Evolutionary conservation across 371 early-diverging fungal genomes (phyloP), one percentile per base, ranked within the genome.

Genomic region (Syncephalis plumigaleata): DNA sequence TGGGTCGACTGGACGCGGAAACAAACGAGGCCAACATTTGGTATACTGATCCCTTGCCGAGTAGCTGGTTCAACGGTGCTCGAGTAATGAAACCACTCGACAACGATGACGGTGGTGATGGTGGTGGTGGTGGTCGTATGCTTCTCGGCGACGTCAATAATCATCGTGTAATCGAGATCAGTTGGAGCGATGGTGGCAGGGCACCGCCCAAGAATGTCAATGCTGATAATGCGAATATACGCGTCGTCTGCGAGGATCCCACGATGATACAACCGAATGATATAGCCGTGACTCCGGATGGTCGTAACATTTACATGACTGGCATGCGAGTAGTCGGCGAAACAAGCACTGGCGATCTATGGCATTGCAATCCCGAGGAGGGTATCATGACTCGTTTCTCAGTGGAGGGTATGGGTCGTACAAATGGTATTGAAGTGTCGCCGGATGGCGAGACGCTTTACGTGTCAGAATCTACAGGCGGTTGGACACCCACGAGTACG

Each of bases 351-450:
- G 73, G 73, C 38, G 63, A 60, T 51, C 53, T 71, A 42, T 73
- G 69, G 71, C 46, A 57, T 4, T 66, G 68, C 54, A 58, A 46
- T 46, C 46, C 39, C 42, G 46, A 31, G n/a, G 17, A 23, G 39
- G 21, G 36, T 42, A 31, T 11, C 4, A 11, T 11, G 31, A n/a
- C 44, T 20, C 23, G 27, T n/a, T 4, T 39, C 25, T 7, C 31
- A 39, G 21, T 5, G 58, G 59, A 37, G 45, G 25, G 16, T 20
- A 54, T 71, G 40, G 57, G 57, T 42, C 58, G 71, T 37, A 73
- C 68, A 11, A 73, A 73, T 49, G 73, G 73, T 9, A 62, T 73
- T 31, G 73, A 70, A 43, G 52, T 73, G 27, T 56, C 61, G 40
- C 68, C 65, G 9, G 63, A 68, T 27, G 66, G 66, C 25, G 57